These are phyloP conservation scores for Epichloe coenophiala DNA, from an alignment of 2,329 filamentous ascomycete species.

Conservation along the genomic window DNA sequence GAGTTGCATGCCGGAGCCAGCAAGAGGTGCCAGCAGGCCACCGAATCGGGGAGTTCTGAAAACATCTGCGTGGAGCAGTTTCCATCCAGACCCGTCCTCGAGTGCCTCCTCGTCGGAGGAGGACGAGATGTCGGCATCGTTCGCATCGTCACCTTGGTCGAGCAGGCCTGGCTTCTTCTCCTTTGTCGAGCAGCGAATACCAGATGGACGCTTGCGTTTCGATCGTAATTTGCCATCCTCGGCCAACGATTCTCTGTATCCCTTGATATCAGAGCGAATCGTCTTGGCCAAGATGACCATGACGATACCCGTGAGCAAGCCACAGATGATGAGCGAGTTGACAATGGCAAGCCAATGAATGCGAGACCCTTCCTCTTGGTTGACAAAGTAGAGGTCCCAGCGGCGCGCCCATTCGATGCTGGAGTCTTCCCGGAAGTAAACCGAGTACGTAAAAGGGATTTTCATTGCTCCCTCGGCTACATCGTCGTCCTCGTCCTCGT, in stretches of 20 bases:
- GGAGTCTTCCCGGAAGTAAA: conserved; percentile 77
- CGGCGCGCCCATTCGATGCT: conserved; percentile 69
- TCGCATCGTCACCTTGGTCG: conserved; percentile 41
- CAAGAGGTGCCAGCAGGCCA: conserved; percentile 61
- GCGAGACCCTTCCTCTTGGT: conserved; percentile 67
- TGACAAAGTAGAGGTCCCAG: conserved; percentile 84
- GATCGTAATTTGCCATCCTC: conserved; percentile 52
- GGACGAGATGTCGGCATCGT: conserved; percentile 38
- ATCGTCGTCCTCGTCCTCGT: conserved; percentile 34
- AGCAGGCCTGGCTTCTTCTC: conserved; percentile 51
- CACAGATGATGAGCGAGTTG: conserved; percentile 75
- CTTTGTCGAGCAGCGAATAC: conserved; percentile 9
- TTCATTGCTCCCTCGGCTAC: conserved; percentile 55
- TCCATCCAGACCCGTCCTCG: conserved; percentile 80
- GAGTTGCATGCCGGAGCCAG: conserved; percentile 78
- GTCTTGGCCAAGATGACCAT: conserved; percentile 72
- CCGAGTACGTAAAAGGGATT: conserved; percentile 78
- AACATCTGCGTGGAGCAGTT: conserved; percentile 76
- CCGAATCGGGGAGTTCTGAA: conserved; percentile 63
- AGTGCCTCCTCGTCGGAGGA: conserved; percentile 39
- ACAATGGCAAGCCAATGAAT: conserved; percentile 83
- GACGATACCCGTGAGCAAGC: conserved; percentile 63
- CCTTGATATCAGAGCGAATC: conserved; percentile 65
- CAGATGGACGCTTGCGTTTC: conserved; percentile 33
- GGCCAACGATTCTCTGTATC: conserved; percentile 48